A percentile compares a stretch with the other conserved stretches of the same genome.
phyloP scores from a whole-genome alignment of 225 moss, liverwort and hornwort genomes.

The Takakia lepidozioides region DNA sequence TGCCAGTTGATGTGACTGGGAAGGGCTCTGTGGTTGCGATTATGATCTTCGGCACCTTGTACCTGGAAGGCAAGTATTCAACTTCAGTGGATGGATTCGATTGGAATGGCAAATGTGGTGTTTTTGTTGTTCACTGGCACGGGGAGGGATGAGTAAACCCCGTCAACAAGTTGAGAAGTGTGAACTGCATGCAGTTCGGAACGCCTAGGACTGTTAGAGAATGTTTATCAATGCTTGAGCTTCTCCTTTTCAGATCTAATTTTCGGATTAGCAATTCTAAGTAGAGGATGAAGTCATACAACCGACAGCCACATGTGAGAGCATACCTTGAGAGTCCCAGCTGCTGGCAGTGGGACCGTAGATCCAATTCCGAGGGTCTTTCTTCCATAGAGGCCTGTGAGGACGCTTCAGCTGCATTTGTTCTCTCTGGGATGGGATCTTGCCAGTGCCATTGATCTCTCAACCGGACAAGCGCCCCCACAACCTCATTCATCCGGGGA shows the following conservation, averaged over 20 bases:
- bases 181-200: too few species aligned
- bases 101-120: too few species aligned
- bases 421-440: slow-evolving; percentile 25
- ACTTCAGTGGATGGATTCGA: too few species aligned
- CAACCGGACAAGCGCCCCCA: slow-evolving; percentile 73
- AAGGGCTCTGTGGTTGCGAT: slow-evolving; percentile 54
- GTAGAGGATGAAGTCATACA: not conserved
- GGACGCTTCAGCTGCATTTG: slow-evolving; percentile 26
- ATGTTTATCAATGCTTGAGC: too few species aligned
- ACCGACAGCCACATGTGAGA: not conserved
- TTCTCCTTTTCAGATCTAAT: too few species aligned
- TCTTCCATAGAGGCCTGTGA: slow-evolving; percentile 35
- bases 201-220: not conserved
- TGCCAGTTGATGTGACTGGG: slow-evolving; percentile 81
- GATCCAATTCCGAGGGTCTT: slow-evolving; percentile 41
- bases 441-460: slow-evolving; percentile 56
- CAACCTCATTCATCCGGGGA: slow-evolving; percentile 57
- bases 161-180: not conserved
- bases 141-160: too few species aligned
- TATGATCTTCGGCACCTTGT: slow-evolving; percentile 74
- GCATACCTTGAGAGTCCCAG: slow-evolving; percentile 80
- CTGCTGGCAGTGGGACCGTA: slow-evolving; percentile 69
- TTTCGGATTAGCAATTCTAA: too few species aligned
- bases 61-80: too few species aligned
- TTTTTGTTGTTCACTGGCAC: too few species aligned